These are phyloP conservation scores for Juncus effusus DNA, from an alignment of 176 grass and related monocot genomes.

Conservation along the genomic window DNA sequence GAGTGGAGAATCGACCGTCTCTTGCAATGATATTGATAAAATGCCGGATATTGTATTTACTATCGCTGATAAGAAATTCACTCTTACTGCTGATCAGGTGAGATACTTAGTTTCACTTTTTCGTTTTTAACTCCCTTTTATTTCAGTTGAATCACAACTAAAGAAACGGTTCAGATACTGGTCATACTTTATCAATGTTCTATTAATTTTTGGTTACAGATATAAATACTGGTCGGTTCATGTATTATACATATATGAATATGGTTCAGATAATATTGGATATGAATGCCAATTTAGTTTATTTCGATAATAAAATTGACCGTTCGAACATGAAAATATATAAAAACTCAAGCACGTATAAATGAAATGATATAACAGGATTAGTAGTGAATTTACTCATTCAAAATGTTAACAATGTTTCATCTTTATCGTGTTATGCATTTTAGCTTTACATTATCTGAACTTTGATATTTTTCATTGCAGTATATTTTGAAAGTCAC, in stretches of 20 bases:
- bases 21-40: slow-evolving; percentile 53
- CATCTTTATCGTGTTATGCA: not conserved
- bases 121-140: not conserved
- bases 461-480: slow-evolving; percentile 3
- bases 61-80: slow-evolving; percentile 58
- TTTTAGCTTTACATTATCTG: not conserved
- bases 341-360: not conserved
- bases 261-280: too few relatives aligned
- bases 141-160: too few relatives aligned
- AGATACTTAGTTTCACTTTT: not conserved
- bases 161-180: not conserved
- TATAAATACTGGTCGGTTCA: too few relatives aligned
- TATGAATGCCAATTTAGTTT: too few relatives aligned
- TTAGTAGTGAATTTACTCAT: not conserved
- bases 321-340: not conserved
- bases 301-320: too few relatives aligned
- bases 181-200: not conserved
- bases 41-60: slow-evolving; percentile 92
- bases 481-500: slow-evolving; percentile 87
- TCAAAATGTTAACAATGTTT: not conserved
- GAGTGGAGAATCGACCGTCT: slow-evolving; percentile 67
- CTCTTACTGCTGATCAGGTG: slow-evolving; percentile 79
- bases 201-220: not conserved
- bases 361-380: slow-evolving; percentile 3
- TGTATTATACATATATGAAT: too few relatives aligned